A percentile compares a stretch with the other conserved stretches of the same genome.
phyloP scores from a whole-genome alignment of 805 yeast genomes.

The Metschnikowia peoriensis region DNA sequence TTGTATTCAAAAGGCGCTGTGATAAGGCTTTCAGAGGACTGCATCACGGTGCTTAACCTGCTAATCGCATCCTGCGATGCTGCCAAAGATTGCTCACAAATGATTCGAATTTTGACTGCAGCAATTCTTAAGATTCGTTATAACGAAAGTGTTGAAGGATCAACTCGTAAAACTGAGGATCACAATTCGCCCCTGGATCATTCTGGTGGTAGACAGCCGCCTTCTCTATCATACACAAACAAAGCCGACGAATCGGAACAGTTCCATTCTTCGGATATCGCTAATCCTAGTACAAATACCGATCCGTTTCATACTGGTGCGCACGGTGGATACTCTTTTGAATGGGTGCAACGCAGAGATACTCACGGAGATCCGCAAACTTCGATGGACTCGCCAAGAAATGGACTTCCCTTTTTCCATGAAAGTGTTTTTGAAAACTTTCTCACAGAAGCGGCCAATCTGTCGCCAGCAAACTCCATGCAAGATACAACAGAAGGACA shows the following conservation, averaged over 20 bases:
- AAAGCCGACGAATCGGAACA: neutral
- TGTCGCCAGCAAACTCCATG: conserved; percentile 17
- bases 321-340: neutral
- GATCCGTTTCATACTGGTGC: neutral
- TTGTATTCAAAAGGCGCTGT: conserved; percentile 45
- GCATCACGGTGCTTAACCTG: conserved; percentile 57
- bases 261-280: neutral
- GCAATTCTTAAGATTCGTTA: conserved; percentile 65
- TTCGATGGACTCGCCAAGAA: neutral
- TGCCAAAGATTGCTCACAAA: conserved; percentile 66
- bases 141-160: conserved; percentile 18
- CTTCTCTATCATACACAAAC: neutral
- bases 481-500: conserved; percentile 1
- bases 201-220: neutral
- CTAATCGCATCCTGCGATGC: conserved; percentile 74
- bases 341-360: conserved; percentile 3
- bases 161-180: neutral
- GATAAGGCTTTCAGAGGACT: conserved; percentile 49
- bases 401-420: neutral
- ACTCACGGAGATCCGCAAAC: neutral
- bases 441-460: conserved; percentile 46
- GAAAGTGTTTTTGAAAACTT: conserved; percentile 39
- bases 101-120: conserved; percentile 67
- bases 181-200: neutral
- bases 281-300: neutral